Evolutionary conservation across 169 alveolate species (phyloP).

Genomic region (Cryptosporidium andersoni): DNA sequence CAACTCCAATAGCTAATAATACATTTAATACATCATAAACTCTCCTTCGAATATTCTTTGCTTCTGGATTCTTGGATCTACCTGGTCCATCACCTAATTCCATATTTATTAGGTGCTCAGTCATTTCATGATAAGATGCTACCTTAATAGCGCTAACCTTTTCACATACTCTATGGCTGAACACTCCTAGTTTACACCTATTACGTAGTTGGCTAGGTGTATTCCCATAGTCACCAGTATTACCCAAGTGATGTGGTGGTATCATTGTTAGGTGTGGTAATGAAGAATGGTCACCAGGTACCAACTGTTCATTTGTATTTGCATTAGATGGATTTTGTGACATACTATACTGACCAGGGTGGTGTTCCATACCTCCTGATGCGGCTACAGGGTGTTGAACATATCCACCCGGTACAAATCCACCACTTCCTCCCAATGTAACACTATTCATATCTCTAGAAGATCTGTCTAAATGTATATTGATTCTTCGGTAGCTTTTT

Average conservation of each 20-base stretch:
- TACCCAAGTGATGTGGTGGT: slow-evolving; percentile 59
- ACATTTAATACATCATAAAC: slow-evolving; percentile 85
- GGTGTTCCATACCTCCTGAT: slow-evolving; percentile 64
- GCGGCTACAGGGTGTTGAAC: slow-evolving; percentile 65
- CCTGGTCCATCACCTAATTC: slow-evolving; percentile 71
- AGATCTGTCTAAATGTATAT: not conserved
- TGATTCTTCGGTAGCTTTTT: too few species aligned
- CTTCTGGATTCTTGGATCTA: slow-evolving; percentile 75
- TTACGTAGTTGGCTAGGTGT: slow-evolving; percentile 67
- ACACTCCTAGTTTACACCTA: slow-evolving; percentile 68
- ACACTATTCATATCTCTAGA: slow-evolving; percentile 15
- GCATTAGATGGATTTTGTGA: slow-evolving; percentile 22
- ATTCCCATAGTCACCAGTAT: slow-evolving; percentile 60
- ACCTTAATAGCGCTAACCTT: slow-evolving; percentile 68
- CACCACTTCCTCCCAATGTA: slow-evolving; percentile 58
- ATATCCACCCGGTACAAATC: slow-evolving; percentile 62
- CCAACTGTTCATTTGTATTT: slow-evolving; percentile 39
- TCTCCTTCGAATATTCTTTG: slow-evolving; percentile 84
- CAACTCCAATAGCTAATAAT: slow-evolving; percentile 77
- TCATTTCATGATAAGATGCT: slow-evolving; percentile 69
- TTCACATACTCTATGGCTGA: slow-evolving; percentile 67
- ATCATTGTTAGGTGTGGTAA: slow-evolving; percentile 50
- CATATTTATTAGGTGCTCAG: slow-evolving; percentile 67
- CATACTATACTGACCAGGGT: slow-evolving; percentile 51
- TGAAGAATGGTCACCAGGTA: slow-evolving; percentile 47